These are phyloP conservation scores for Musa schizocarpa DNA, from an alignment of 176 grass and related monocot species.

Conservation along the genomic window DNA sequence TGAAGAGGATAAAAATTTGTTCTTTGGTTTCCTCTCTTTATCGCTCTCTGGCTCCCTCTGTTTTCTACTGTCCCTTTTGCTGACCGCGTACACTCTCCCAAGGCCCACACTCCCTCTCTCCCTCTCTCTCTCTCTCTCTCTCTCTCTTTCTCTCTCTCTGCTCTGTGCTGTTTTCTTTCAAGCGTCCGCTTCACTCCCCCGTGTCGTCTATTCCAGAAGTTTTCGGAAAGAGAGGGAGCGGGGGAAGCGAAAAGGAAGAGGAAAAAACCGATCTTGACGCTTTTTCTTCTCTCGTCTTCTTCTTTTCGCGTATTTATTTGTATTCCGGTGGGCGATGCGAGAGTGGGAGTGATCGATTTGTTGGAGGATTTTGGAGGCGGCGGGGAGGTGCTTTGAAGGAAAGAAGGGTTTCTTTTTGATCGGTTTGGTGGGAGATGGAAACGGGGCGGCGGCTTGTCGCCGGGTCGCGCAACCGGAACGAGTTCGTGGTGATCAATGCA, in stretches of 20 bases:
- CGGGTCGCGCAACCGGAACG: constrained; percentile 30
- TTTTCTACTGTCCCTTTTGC: neutral
- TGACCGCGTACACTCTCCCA: neutral
- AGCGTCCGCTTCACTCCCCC: neutral
- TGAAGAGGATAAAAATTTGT: neutral
- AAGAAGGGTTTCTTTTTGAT: neutral
- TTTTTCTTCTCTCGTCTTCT: neutral
- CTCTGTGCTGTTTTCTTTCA: neutral
- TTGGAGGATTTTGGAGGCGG: neutral
- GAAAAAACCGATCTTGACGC: neutral
- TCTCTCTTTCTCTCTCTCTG: neutral
- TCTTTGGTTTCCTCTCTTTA: neutral
- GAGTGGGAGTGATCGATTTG: neutral
- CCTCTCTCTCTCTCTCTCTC: too few relatives aligned
- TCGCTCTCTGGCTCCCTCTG: neutral
- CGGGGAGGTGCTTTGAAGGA: neutral
- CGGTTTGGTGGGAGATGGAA: constrained; percentile 18
- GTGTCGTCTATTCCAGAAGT: constrained; percentile 11
- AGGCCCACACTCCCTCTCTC: neutral
- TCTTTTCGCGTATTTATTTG: neutral
- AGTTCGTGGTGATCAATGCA: constrained; percentile 42
- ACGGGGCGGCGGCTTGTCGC: constrained; percentile 31
- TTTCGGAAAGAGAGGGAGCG: neutral
- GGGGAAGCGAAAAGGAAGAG: neutral
- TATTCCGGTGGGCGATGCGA: neutral